A percentile compares a stretch with the other conserved stretches of the same genome.
Evolutionary conservation across 441 rosid genomes (phyloP).

Genomic region (Mallotus japonicus): DNA sequence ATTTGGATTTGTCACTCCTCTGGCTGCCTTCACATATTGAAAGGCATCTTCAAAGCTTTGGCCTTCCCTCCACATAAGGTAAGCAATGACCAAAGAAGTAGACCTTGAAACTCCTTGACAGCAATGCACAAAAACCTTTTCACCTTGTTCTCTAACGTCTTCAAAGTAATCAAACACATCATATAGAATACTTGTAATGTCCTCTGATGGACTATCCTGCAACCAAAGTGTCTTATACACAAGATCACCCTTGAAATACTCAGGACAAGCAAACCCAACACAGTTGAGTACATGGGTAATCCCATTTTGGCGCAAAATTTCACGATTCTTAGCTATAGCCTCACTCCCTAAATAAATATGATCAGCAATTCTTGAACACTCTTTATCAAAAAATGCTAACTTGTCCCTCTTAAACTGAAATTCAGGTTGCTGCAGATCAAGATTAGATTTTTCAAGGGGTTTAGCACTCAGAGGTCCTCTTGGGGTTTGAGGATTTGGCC

Average conservation of each 20-base stretch:
- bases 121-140: constrained; percentile 72
- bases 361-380: constrained; percentile 69
- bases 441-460: constrained; percentile 28
- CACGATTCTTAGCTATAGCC: constrained; percentile 70
- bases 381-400: constrained; percentile 73
- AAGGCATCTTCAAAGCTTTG: constrained; percentile 82
- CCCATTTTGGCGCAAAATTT: constrained; percentile 53
- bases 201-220: constrained; percentile 73
- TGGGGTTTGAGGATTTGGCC: constrained; percentile 78
- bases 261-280: constrained; percentile 75
- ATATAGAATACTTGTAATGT: constrained; percentile 69
- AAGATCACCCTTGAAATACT: constrained; percentile 75
- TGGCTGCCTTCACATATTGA: constrained; percentile 70
- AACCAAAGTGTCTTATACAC: constrained; percentile 78
- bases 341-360: constrained; percentile 70
- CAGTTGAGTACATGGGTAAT: constrained; percentile 78
- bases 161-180: constrained; percentile 86
- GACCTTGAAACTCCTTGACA: constrained; percentile 77
- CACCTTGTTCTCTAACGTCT: constrained; percentile 70
- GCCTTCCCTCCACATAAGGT: constrained; percentile 79
- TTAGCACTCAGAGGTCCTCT: constrained; percentile 32
- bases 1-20: constrained; percentile 75
- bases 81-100: constrained; percentile 70
- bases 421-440: constrained; percentile 38
- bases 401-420: constrained; percentile 66